A percentile compares a stretch with the other conserved stretches of the same genome.
phyloP scores from a whole-genome alignment of 495 filamentous ascomycete genomes.

The Podospora australis region DNA sequence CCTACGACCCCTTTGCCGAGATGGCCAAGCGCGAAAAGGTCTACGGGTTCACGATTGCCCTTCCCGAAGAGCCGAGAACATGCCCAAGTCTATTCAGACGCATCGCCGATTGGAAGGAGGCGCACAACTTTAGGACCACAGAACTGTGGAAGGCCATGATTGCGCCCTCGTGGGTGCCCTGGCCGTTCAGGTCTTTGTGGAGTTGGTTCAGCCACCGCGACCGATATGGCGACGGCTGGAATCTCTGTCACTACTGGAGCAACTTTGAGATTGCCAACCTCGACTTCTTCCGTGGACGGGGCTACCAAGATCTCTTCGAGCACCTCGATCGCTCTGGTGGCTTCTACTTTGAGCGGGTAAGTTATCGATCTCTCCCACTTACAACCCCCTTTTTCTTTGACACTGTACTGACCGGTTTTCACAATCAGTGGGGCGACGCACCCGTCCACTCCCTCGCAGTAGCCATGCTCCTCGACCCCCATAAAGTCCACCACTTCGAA shows the following conservation, averaged over 20 bases:
- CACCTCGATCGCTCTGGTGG: conserved; percentile 43
- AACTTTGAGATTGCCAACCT: conserved; percentile 53
- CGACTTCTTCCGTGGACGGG: conserved; percentile 44
- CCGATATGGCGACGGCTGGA: conserved; percentile 38
- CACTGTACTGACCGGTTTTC: neutral
- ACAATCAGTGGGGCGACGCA: conserved; percentile 47
- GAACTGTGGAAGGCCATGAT: conserved; percentile 37
- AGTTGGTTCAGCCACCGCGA: conserved; percentile 34
- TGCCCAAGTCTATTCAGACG: conserved; percentile 45
- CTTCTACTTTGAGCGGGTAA: conserved; percentile 48
- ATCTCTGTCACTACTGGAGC: conserved; percentile 52
- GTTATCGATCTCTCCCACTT: conserved; percentile 6
- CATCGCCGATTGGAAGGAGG: conserved; percentile 38
- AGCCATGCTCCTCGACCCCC: conserved; percentile 42
- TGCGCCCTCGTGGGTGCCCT: conserved; percentile 33
- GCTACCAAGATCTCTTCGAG: conserved; percentile 44
- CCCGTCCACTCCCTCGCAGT: conserved; percentile 47
- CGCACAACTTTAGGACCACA: conserved; percentile 23
- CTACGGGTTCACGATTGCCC: conserved; percentile 48
- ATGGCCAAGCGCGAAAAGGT: conserved; percentile 46
- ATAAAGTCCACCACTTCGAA: conserved; percentile 46
- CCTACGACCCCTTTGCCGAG: conserved; percentile 50
- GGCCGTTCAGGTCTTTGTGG: conserved; percentile 31
- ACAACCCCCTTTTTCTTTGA: neutral
- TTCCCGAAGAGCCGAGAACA: conserved; percentile 44